Conservation (phyloP, 768 basidiomycete species). For the Leucosporidium scottii region DNA sequence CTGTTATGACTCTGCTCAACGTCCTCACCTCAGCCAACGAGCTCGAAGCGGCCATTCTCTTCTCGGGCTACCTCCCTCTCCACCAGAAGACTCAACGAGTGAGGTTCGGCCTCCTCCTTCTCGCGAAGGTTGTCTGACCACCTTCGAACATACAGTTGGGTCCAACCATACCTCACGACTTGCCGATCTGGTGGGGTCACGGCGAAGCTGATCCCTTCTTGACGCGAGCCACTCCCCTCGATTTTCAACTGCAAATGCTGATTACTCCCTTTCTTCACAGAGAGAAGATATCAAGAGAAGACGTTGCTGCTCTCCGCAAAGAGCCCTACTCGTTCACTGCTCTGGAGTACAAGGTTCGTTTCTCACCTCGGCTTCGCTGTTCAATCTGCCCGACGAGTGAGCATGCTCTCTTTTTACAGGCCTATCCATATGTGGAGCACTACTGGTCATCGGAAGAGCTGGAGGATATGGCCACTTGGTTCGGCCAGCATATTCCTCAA, state of each 20-base stretch:
- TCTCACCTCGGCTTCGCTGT: no score
- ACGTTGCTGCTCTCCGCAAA: not conserved
- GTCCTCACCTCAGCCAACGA: conserved; percentile 2
- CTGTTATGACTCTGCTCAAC: conserved; percentile 19
- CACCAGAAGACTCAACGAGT: not conserved
- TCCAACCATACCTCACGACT: not conserved
- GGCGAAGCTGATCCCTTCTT: conserved; percentile 15
- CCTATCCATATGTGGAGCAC: conserved; percentile 11
- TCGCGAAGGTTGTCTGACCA: no score
- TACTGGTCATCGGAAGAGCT: conserved; percentile 11
- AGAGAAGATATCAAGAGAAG: not conserved
- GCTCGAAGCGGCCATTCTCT: conserved; percentile 15
- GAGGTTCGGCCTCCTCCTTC: not conserved
- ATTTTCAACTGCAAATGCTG: no score
- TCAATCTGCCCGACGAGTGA: no score
- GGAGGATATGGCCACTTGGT: not conserved
- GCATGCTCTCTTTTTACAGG: no score
- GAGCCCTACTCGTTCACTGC: not conserved
- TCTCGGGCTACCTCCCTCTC: conserved; percentile 20
- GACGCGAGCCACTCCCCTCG: not conserved
- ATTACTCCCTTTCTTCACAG: not conserved
- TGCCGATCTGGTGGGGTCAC: conserved; percentile 22
- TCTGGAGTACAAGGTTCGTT: not conserved
- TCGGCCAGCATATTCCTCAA: not conserved
- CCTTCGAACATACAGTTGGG: no score